Base-by-base conservation (phyloP, 495 filamentous ascomycete genomes). In the Aspergillus cristatus region DNA sequence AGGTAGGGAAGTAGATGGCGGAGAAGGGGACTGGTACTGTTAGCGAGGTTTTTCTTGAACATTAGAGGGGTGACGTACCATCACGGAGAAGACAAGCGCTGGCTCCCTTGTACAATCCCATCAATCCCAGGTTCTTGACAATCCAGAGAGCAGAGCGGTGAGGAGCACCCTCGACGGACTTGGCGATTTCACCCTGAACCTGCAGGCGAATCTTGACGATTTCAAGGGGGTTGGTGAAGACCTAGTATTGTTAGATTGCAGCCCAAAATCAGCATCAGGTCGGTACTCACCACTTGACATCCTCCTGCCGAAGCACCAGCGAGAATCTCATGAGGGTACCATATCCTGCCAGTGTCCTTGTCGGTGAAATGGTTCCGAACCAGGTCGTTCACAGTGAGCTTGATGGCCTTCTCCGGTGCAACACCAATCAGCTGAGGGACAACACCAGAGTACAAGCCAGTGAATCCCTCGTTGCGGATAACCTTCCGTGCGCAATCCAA, bases 151-250 rank as follows among this genome's bases (percentile, higher is more conserved):
- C 91, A 11, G 87, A 94, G 38, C 91, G 83, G 52, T 81, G 82
- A 35, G 84, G 84, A 11, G 77, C 76, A 32, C 81, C 86, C 48
- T 93, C 86, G 4, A 89, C 80, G 18, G 68, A 84, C 67, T 94
- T 96, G 36, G 86, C 79, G 18, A 96, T 78, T 60, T 98, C 91
- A 43, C 91, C 91, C 68, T 98, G 91, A 7, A 97, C 86, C 62
- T 98, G 91, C 31, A 98, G 76, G 48, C 91, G 84, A 48, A 98
- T 98, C 71, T 98, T 98, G 58, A 98, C 91, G 53, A 98, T 98
- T 61, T 98, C 91, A 8, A 98, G 75, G 26, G 91, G 91, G 59
- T 96, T 98, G 49, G 89, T 94, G 64, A 94, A 95, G 42, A 95
- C 76, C 86, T 93, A 35, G 13, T 28, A 18, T 17, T 14, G 15